phyloP scores from a whole-genome alignment of 2,329 filamentous ascomycete genomes.

The Colletotrichum tanaceti region DNA sequence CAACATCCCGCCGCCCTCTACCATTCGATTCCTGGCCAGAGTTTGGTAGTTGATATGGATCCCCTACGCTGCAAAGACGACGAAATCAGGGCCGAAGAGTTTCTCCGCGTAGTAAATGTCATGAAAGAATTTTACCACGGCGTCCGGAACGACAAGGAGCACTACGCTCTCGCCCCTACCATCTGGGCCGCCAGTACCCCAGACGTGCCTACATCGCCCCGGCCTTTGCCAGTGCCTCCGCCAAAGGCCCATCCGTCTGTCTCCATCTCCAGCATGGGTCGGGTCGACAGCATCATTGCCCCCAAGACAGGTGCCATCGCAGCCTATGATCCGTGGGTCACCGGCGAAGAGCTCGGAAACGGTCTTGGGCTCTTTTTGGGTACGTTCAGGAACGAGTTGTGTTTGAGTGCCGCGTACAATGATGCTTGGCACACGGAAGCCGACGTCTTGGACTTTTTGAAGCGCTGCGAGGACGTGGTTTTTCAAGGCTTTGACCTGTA shows the following conservation, averaged over 20 bases:
- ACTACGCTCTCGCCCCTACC: conserved; percentile 44
- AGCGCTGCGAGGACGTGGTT: conserved; percentile 38
- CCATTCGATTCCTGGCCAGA: conserved; percentile 47
- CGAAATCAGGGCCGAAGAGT: conserved; percentile 40
- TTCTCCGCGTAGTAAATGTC: conserved; percentile 42
- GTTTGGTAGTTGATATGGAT: conserved; percentile 46
- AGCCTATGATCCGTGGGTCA: conserved; percentile 55
- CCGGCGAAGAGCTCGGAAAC: conserved; percentile 57
- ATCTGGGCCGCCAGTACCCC: conserved; percentile 44
- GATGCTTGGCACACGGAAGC: conserved; percentile 54
- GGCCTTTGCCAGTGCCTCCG: conserved; percentile 42
- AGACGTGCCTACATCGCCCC: conserved; percentile 21
- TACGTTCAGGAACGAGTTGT: conserved; percentile 51
- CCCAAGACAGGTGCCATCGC: conserved; percentile 46
- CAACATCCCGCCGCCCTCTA: conserved; percentile 47
- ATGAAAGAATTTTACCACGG: conserved; percentile 47
- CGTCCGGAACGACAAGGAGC: conserved; percentile 48
- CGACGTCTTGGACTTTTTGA: conserved; percentile 43
- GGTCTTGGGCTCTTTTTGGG: conserved; percentile 55
- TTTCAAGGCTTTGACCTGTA: conserved; percentile 5
- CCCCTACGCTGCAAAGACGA: conserved; percentile 1
- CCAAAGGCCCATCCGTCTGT: conserved; percentile 46
- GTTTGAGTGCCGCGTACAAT: conserved; percentile 56
- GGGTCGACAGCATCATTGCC: conserved; percentile 50
- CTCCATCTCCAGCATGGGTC: conserved; percentile 51